These are phyloP conservation scores for Megacollybia marginata DNA, from an alignment of 768 basidiomycete genomes.

Conservation along the genomic window DNA sequence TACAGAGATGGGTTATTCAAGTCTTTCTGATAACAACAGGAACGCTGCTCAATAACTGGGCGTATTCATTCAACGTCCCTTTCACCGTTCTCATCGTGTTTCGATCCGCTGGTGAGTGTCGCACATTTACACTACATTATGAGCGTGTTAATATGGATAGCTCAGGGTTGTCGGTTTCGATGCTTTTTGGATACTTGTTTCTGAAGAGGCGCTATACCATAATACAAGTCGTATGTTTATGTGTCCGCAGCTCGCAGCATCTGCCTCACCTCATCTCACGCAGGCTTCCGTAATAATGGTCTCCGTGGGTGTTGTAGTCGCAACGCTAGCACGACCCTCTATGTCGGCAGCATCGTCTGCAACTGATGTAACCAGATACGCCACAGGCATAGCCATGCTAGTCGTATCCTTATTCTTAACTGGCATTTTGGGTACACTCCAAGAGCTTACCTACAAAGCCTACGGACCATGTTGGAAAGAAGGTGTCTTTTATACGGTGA, in stretches of 20 bases:
- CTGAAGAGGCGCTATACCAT: constrained; percentile 51
- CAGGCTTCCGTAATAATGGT: constrained; percentile 64
- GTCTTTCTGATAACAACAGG: constrained; percentile 61
- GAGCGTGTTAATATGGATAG: constrained; percentile 3
- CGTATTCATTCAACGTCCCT: constrained; percentile 70
- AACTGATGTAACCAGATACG: constrained; percentile 35
- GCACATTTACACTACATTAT: not conserved
- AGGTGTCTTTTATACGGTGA: constrained; percentile 77
- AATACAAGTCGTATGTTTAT: constrained; percentile 49
- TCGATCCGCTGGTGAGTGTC: constrained; percentile 61
- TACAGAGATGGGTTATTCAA: constrained; percentile 62
- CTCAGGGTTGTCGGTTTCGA: constrained; percentile 67
- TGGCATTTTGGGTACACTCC: constrained; percentile 62
- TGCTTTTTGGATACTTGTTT: constrained; percentile 61
- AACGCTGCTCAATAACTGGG: constrained; percentile 76
- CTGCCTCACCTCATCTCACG: not conserved
- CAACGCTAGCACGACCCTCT: constrained; percentile 58
- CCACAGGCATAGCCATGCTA: constrained; percentile 64
- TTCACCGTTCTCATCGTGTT: constrained; percentile 79
- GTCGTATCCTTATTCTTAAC: constrained; percentile 58
- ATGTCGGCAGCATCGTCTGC: constrained; percentile 13
- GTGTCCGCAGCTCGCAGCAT: not conserved
- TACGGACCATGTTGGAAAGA: constrained; percentile 82
- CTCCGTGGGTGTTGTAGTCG: constrained; percentile 61
- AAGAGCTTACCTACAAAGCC: constrained; percentile 66